Evolutionary conservation across 164 flowering plant genomes (phyloP), one percentile per base, ranked within the genome.

Genomic region (Kalanchoe fedtschenkoi): DNA sequence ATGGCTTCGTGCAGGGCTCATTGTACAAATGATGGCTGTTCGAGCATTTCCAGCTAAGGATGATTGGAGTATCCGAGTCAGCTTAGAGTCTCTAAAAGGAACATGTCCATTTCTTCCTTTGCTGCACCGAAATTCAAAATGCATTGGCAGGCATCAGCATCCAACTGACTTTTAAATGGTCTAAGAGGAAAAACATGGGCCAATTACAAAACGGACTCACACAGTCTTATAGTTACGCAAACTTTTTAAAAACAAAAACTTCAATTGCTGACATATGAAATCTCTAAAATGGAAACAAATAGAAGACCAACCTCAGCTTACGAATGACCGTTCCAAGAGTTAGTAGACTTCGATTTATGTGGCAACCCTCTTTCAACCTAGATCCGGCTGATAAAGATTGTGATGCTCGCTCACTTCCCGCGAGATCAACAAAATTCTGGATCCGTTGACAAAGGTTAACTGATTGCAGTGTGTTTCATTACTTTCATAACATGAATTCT

Each of bases 21-120:
- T 51, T 24, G 70, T 67, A 39, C 70, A 67, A 17, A 67, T 62
- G 43, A 67, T 67, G 53, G 70, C 39, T 29, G 70, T 67, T 62
- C 55, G 55, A 54, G 71, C 66, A 63, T 68, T 61, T 3, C 70
- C 74, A 13, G 70, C 74, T 32, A 67, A 67, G 29, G 65, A 62
- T 32, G 60, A n/a, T 54, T 71, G 74, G 21, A 71, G 58, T 35
- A 71, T 62, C 11, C 74, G 67, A 9, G 70, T 71, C 32, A 71
- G 67, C 67, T 71, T 71, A 0, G 74, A 71, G 41, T 71, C 74
- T 66, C 71, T 58, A 22, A 56, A 71, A 55, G 53, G 53, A 17
- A 71, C 34, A 29, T 71, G 74, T 35, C 70, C 70, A 43, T 67
- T 33, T 58, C 70, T 47, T 63, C 71, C 71, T 55, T 67, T 70